These are phyloP conservation scores for Aspergillus tanneri DNA, from an alignment of 2,329 filamentous ascomycete species.

Conservation along the genomic window DNA sequence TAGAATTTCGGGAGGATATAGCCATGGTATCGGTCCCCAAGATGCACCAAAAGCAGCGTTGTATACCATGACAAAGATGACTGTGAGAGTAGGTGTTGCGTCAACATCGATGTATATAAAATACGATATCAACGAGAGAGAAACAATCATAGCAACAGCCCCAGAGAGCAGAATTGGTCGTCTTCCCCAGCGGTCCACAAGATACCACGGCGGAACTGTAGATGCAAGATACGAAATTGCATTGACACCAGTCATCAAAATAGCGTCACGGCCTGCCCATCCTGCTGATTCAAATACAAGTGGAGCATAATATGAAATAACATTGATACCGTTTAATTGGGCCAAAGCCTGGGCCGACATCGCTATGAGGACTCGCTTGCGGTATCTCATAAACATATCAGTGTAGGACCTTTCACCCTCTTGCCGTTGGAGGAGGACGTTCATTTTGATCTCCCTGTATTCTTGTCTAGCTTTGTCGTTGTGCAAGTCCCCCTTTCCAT, in stretches of 20 bases:
- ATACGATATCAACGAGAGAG: conserved; percentile 87
- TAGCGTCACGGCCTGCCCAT: conserved; percentile 86
- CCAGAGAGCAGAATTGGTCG: conserved; percentile 86
- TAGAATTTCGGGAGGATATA: conserved; percentile 98
- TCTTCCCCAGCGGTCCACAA: conserved; percentile 89
- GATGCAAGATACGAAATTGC: conserved; percentile 86
- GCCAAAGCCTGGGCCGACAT: conserved; percentile 97
- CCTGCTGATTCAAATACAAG: conserved; percentile 95
- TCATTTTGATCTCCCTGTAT: conserved; percentile 98
- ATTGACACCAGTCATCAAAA: conserved; percentile 97
- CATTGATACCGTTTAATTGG: conserved; percentile 98
- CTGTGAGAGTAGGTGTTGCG: conserved; percentile 77
- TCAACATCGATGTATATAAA: conserved; percentile 84
- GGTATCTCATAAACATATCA: conserved; percentile 95
- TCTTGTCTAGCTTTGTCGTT: conserved; percentile 89
- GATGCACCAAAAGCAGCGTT: conserved; percentile 94
- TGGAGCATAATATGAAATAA: conserved; percentile 98
- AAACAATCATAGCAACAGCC: conserved; percentile 83
- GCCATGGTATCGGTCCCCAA: conserved; percentile 98
- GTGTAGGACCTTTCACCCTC: conserved; percentile 88
- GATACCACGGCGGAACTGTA: conserved; percentile 94
- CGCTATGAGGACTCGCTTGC: conserved; percentile 90
- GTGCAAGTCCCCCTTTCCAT: conserved; percentile 93
- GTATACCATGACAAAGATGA: conserved; percentile 96
- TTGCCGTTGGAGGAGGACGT: conserved; percentile 86